Conservation (phyloP, 2,329 filamentous ascomycete species). For the Penicillium sclerotiorum region DNA sequence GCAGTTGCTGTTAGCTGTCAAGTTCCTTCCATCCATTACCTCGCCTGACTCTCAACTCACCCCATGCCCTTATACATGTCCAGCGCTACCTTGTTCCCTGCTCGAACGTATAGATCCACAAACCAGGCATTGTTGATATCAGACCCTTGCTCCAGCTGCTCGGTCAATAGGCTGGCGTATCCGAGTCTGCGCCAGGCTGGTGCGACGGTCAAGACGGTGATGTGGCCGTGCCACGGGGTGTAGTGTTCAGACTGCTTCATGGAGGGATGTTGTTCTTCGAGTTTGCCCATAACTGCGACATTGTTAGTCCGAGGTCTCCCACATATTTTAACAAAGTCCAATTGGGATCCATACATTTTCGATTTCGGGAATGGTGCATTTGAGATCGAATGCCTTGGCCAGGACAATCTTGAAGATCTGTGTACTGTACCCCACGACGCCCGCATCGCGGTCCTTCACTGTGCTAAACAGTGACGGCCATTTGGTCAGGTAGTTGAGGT, state of each 20-base stretch:
- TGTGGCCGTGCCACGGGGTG: slow-evolving; percentile 99
- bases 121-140: slow-evolving; percentile 89
- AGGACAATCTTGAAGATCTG: too few species aligned
- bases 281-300: slow-evolving; percentile 85
- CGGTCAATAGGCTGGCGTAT: slow-evolving; percentile 79
- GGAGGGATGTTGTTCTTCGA: slow-evolving; percentile 80
- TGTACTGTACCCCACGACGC: slow-evolving; percentile 92
- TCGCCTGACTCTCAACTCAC: slow-evolving; percentile 44
- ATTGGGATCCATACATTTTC: too few species aligned
- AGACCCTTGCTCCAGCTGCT: slow-evolving; percentile 78
- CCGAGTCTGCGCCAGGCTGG: slow-evolving; percentile 83
- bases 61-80: slow-evolving; percentile 88
- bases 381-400: too few species aligned
- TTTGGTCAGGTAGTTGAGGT: slow-evolving; percentile 91
- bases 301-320: too few species aligned
- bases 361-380: too few species aligned
- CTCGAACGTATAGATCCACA: slow-evolving; percentile 89
- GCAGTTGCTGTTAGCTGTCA: slow-evolving; percentile 4
- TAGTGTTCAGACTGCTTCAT: slow-evolving; percentile 80
- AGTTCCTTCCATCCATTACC: not conserved
- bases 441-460: slow-evolving; percentile 81
- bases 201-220: slow-evolving; percentile 91
- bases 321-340: slow-evolving; percentile 11
- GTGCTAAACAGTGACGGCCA: slow-evolving; percentile 96
- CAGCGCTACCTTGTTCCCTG: slow-evolving; percentile 85